Evolutionary conservation across 305 asterid genomes (phyloP).

Genomic region (Fraxinus xanthoxyloides): DNA sequence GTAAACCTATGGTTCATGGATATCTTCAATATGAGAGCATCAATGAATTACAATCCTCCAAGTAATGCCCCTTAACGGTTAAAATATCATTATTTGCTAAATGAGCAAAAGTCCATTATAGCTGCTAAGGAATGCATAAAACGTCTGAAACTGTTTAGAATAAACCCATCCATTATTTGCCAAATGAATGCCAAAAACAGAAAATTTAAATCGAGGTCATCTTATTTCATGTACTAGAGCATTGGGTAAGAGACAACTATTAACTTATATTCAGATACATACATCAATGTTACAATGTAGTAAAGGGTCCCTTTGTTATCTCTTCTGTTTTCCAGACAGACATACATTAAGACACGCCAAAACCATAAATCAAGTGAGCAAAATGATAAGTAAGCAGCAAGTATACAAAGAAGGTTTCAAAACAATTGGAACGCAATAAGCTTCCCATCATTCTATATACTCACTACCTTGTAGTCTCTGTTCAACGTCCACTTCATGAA

Average conservation of each 20-base stretch:
- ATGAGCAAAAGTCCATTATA: background rate
- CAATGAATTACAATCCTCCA: conserved; percentile 9
- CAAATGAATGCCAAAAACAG: background rate
- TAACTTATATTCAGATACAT: background rate
- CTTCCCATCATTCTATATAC: background rate
- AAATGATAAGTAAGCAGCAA: background rate
- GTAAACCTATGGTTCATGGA: background rate
- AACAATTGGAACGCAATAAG: background rate
- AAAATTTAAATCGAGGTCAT: background rate
- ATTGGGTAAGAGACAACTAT: background rate
- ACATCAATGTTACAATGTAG: background rate
- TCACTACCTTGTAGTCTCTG: background rate
- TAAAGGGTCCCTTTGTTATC: background rate
- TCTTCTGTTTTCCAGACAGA: background rate
- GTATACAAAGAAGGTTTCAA: background rate
- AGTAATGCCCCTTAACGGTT: background rate
- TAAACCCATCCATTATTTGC: conserved; percentile 10
- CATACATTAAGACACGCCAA: background rate
- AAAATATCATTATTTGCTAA: background rate
- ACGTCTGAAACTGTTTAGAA: background rate
- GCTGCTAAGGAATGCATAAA: background rate
- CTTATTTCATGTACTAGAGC: background rate
- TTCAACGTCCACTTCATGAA: background rate
- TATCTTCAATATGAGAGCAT: background rate
- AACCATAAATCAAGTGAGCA: background rate